Percentiles rank a stretch among this genome's conserved stretches.
phyloP scores from a whole-genome alignment of 805 yeast genomes.

The Saccharomyces paradoxus region DNA sequence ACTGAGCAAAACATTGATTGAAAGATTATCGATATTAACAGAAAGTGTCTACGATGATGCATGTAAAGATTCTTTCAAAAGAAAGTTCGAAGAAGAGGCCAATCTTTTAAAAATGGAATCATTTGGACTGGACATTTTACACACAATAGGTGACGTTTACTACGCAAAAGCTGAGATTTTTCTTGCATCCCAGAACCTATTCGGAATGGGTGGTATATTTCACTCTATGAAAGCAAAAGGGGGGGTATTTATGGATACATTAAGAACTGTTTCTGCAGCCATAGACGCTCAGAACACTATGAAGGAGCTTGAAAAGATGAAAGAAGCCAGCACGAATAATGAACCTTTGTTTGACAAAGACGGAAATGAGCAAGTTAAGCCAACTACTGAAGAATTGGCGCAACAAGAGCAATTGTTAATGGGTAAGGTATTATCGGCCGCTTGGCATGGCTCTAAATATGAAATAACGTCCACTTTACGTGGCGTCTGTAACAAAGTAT shows the following conservation, averaged over 20 bases:
- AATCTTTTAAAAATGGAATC: constrained; percentile 75
- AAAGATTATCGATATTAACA: constrained; percentile 45
- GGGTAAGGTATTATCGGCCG: constrained; percentile 76
- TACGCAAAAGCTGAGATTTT: constrained; percentile 56
- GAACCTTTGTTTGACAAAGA: constrained; percentile 38
- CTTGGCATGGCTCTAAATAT: constrained; percentile 76
- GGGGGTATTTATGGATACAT: constrained; percentile 63
- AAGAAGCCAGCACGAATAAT: constrained; percentile 38
- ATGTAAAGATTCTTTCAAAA: constrained; percentile 53
- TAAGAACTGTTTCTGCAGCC: constrained; percentile 63
- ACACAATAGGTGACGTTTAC: constrained; percentile 65
- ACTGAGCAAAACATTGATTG: constrained; percentile 50
- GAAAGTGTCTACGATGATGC: constrained; percentile 59
- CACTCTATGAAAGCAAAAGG: constrained; percentile 67
- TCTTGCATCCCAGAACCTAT: constrained; percentile 53
- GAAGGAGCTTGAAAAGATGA: constrained; percentile 64
- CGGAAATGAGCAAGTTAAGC: constrained; percentile 49
- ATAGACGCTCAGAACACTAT: constrained; percentile 72
- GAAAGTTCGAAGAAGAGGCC: constrained; percentile 70
- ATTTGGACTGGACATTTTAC: constrained; percentile 75
- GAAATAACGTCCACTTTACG: constrained; percentile 69
- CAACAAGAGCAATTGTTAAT: constrained; percentile 65
- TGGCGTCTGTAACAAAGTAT: constrained; percentile 58
- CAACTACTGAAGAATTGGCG: constrained; percentile 55
- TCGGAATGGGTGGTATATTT: constrained; percentile 66